Evolutionary conservation across 1,139 yeast genomes (phyloP), one percentile per base, ranked within the genome.

Genomic region (Sugiyamaella castrensis): DNA sequence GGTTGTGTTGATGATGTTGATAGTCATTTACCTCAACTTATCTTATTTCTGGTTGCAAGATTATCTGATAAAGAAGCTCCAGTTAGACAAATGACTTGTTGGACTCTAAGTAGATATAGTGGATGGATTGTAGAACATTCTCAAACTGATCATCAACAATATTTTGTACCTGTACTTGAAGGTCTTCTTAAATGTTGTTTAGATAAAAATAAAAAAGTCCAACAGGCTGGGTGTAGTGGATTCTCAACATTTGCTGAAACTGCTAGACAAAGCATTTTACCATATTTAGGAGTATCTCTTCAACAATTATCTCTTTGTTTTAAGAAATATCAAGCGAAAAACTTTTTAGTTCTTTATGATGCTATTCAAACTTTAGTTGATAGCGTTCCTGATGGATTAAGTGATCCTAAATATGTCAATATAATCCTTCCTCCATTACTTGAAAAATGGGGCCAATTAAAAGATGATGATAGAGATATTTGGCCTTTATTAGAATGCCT

Each of bases 401-500:
- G 84, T 47, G 75, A 77, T 27, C 76, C 77, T 46, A 80, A 80
- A 43, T 81, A 80, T 52, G 75, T 87, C 53, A 74, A 80, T 49
- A 65, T 76, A 4, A 71, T 92, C 33, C 71, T 92, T 57, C 96
- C 96, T 5, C 95, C 96, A 27, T 73, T 92, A 50, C 77, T 91
- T 52, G 74, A 70, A 15, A 86, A 86, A 67, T 92, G 98, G 98
- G 80, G 82, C 53, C 63, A 69, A 37, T 69, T 89, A 48, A 71
- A 73, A 19, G 96, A 92, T 64, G 81, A 81, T 47, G 97, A 91
- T 66, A 78, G 80, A 45, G 96, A 82, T 55, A 69, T 92, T 56
- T 88, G 97, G 92, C 95, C 97, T 9, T 73, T 92, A 55, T 72
- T 92, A 54, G 98, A 92, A 66, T 91, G 98, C 68, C 77, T 92